Conservation (phyloP, 345 rosid genomes). For the Citrus sp. region DNA sequence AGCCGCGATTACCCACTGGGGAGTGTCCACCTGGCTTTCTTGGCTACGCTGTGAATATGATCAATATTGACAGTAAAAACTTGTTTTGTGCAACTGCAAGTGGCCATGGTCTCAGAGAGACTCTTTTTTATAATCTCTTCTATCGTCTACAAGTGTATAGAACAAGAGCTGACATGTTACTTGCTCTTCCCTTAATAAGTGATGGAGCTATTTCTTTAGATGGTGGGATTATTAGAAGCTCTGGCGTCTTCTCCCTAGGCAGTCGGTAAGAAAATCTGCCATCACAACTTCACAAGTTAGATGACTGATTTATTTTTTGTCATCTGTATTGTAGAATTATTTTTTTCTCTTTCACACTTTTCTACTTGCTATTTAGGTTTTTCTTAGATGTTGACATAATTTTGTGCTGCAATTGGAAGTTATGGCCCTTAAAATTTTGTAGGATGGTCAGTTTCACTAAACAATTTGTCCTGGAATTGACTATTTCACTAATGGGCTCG, state of each 20-base stretch:
- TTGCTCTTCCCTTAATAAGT: slow-evolving; percentile 72
- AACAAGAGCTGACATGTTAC: slow-evolving; percentile 69
- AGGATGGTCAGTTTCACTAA: not conserved
- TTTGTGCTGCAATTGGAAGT: not conserved
- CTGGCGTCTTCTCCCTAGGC: slow-evolving; percentile 69
- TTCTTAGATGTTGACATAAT: not conserved
- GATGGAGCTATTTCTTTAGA: slow-evolving; percentile 92
- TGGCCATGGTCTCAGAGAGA: slow-evolving; percentile 90
- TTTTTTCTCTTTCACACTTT: slow-evolving; percentile 3
- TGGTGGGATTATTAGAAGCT: slow-evolving; percentile 78
- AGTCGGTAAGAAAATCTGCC: slow-evolving; percentile 40
- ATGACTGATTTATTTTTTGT: not conserved
- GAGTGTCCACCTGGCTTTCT: slow-evolving; percentile 79
- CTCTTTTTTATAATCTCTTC: slow-evolving; percentile 78
- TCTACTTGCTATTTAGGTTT: not conserved
- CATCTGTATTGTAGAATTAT: not conserved
- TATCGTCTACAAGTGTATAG: slow-evolving; percentile 76
- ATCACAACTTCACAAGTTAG: not conserved
- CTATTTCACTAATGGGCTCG: not conserved
- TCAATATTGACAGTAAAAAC: slow-evolving; percentile 52
- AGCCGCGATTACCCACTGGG: slow-evolving; percentile 77
- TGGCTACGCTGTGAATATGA: slow-evolving; percentile 93
- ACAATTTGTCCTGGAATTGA: not conserved
- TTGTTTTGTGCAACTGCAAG: slow-evolving; percentile 49
- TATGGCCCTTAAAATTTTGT: not conserved